Percentiles rank a stretch among this genome's conserved stretches.
Evolutionary conservation across 176 grass and related monocot genomes (phyloP).

Genomic region (Zea luxurians): DNA sequence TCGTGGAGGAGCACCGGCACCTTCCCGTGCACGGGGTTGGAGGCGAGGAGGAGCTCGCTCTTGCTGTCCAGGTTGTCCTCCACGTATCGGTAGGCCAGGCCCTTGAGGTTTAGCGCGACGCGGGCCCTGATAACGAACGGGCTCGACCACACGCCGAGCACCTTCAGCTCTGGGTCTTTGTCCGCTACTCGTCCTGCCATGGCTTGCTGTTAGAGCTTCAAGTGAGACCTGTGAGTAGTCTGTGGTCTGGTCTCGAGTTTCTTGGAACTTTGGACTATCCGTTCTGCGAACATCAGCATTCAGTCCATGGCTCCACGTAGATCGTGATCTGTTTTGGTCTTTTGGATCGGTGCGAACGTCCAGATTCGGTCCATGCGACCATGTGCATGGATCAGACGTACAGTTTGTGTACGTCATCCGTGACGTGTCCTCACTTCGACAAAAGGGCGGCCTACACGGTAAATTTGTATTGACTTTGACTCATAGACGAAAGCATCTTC

Average conservation of each 20-base stretch:
- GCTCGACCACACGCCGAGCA: conserved; percentile 36
- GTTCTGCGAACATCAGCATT: neutral
- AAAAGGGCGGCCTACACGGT: neutral
- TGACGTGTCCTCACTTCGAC: neutral
- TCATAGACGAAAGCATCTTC: no score
- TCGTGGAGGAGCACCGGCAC: conserved; percentile 67
- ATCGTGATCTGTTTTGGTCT: neutral
- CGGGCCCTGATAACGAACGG: conserved; percentile 39
- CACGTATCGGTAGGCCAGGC: conserved; percentile 42
- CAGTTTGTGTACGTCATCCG: neutral
- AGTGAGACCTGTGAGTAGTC: no score
- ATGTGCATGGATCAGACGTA: neutral
- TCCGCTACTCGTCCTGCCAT: neutral
- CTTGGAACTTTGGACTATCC: neutral
- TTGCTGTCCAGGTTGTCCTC: conserved; percentile 43
- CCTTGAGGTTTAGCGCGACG: conserved; percentile 57
- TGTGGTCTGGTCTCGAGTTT: neutral
- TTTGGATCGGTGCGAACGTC: neutral
- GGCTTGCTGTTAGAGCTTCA: no score
- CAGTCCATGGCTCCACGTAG: neutral
- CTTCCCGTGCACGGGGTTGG: conserved; percentile 59
- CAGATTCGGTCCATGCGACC: neutral
- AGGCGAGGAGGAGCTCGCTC: conserved; percentile 51
- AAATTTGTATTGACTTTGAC: neutral
- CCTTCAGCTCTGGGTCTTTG: conserved; percentile 6